These are phyloP conservation scores for Fusarium citri DNA, from an alignment of 2,329 filamentous ascomycete genomes.

Conservation along the genomic window DNA sequence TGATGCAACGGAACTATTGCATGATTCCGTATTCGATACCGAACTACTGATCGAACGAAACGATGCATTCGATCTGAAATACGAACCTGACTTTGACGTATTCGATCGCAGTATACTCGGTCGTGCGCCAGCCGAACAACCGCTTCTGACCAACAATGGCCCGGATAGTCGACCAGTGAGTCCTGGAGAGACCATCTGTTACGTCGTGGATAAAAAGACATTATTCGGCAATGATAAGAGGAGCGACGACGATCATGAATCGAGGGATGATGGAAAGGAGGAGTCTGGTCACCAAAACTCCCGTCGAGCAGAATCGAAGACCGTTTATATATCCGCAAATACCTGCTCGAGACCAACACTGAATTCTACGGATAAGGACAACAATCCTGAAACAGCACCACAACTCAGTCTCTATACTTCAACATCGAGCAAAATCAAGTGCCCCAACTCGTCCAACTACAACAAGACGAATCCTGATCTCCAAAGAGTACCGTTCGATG, in stretches of 20 bases:
- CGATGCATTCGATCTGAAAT: constrained; percentile 51
- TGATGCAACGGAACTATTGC: constrained; percentile 66
- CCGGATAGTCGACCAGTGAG: constrained; percentile 69
- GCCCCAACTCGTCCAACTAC: constrained; percentile 42
- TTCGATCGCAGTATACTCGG: constrained; percentile 74
- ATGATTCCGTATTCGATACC: constrained; percentile 21
- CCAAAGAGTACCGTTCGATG: constrained; percentile 62
- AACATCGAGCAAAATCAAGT: constrained; percentile 52
- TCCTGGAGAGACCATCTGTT: constrained; percentile 68
- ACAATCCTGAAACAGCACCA: constrained; percentile 57
- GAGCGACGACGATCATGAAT: constrained; percentile 26
- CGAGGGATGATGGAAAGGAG: constrained; percentile 12
- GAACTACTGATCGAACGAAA: constrained; percentile 26
- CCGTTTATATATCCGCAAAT: constrained; percentile 85
- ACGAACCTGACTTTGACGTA: constrained; percentile 70
- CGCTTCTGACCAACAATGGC: constrained; percentile 71
- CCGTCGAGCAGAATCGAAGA: constrained; percentile 52
- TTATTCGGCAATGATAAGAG: constrained; percentile 44
- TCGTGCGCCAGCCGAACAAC: constrained; percentile 65
- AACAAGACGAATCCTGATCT: constrained; percentile 33
- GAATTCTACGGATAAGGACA: constrained; percentile 26
- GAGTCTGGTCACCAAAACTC: constrained; percentile 17
- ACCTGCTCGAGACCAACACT: constrained; percentile 81
- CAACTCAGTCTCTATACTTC: constrained; percentile 86
- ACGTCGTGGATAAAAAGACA: constrained; percentile 47